A percentile compares a stretch with the other conserved stretches of the same genome.
Evolutionary conservation across 2,329 filamentous ascomycete species (phyloP).

Genomic region (Ascochyta koolunga): DNA sequence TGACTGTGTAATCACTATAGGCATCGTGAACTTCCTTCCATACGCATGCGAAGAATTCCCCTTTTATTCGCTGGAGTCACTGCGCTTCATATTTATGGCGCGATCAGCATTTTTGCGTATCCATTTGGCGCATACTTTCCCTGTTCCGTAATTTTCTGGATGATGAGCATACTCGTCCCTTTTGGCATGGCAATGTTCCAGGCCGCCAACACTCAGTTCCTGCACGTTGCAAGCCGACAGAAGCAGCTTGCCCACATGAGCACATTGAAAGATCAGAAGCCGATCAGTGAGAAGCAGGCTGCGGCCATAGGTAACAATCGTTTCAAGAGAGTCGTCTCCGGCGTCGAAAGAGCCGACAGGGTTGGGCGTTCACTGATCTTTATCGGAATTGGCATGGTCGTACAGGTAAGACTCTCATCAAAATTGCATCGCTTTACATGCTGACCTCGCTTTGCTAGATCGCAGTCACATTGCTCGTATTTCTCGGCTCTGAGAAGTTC

Average conservation of each 20-base stretch:
- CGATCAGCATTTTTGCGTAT: constrained; percentile 32
- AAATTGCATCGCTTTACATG: background rate
- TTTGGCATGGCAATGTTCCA: constrained; percentile 42
- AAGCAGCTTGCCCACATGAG: constrained; percentile 38
- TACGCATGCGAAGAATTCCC: constrained; percentile 40
- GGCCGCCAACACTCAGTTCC: constrained; percentile 44
- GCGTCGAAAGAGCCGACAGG: constrained; percentile 32
- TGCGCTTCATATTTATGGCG: constrained; percentile 37
- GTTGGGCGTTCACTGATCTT: constrained; percentile 35
- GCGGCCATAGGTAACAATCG: constrained; percentile 31
- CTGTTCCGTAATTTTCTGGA: constrained; percentile 40
- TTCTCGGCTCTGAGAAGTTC: constrained; percentile 42
- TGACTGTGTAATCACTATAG: background rate
- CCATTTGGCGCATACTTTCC: constrained; percentile 29
- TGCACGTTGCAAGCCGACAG: constrained; percentile 41
- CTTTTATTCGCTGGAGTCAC: constrained; percentile 33
- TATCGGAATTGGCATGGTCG: constrained; percentile 35
- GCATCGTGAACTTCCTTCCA: constrained; percentile 36
- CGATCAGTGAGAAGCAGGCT: constrained; percentile 32
- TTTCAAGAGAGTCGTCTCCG: constrained; percentile 30
- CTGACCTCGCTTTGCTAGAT: constrained; percentile 17
- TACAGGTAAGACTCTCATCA: constrained; percentile 28
- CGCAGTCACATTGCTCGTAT: constrained; percentile 37
- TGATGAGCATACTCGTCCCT: constrained; percentile 42
- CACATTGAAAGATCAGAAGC: constrained; percentile 29